Base-by-base conservation (phyloP, 768 basidiomycete species). In the Tricholoma sp. region DNA sequence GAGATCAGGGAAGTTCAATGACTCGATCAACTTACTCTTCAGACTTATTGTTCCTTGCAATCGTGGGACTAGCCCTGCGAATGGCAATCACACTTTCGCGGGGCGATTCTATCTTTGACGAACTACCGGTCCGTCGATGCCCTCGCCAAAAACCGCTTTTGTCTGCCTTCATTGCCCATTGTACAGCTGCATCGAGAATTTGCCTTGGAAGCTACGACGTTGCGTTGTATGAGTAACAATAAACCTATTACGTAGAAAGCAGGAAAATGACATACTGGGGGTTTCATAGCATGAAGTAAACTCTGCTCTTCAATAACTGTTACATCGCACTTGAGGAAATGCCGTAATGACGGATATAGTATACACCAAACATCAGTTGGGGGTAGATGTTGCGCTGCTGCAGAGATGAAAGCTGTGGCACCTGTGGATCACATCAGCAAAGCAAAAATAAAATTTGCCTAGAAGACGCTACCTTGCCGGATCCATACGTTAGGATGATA, bases 401-500 rank as follows among this genome's bases (percentile, higher is more conserved):
- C 86, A 2, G 91, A 86, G 45, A 98, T 87, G 68, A 99, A 94
- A 0, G 91, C 86, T 11, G 85, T 86, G 16, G 95, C 85, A 21
- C 90, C 94, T 96, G 53, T 18, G n/a, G 34, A 49, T 53, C 24
- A 53, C 14, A 41, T 60, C 47, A 31, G 56, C 51, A 22, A n/a
- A 32, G 5, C 37, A 49, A 19, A 31, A 50, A 39, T 6, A 56
- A 18, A 24, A 18, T 9, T 49, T 19, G 9, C 22, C 12, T 49
- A 45, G 18, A 6, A 47, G 3, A 35, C 55, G 71, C n/a, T 27
- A 88, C 95, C 91, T 80, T 98, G 92, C 56, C 94, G 80, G 69
- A 98, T 91, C 96, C 96, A 98, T 19, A 85, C 73, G 68, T 97
- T 95, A 0, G 97, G 96, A 69, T 99, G 97, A 63, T 92, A 96